Base-by-base conservation (phyloP, 2,329 filamentous ascomycete species). In the Blumeria graminis region DNA sequence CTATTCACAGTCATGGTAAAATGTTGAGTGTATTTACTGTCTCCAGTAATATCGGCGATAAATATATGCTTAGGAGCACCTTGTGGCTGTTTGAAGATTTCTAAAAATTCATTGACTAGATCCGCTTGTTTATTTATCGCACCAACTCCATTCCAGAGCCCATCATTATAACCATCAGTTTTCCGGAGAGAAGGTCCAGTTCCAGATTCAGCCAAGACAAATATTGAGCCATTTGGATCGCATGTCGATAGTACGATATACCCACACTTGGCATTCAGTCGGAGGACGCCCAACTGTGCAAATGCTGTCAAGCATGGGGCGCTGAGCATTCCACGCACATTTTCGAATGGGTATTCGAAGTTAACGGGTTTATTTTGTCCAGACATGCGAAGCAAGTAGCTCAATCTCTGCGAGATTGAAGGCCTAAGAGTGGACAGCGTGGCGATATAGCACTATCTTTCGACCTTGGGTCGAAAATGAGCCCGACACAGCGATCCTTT, bases 261-360 rank as follows among this genome's bases (percentile, higher is more conserved):
- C 38, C 68, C 70, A 11, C 74, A 69, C 57, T 71, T 70, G 28
- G 69, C 69, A 43, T 70, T 67, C 56, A 77, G 65, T 2, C 73
- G 69, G 13, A 76, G 65, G 0, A 73, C 69, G 11, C 70, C 72
- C 14, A 78, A 68, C 62, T 77, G 75, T 1, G 74, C 67, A 59
- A 71, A 69, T 1, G 70, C 69, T 1, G 69, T 69, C 22, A 75
- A 67, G 51, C 67, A 68, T 2, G 71, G 70, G 63, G 71, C 74
- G 52, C 50, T 57, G 22, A 28, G 22, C 2, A 28, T 28, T 28
- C 22, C 22, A 28, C 22, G 22, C 22, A 28, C 22, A 28, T 28
- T 28, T 28, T 28, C 22, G 22, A 28, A 28, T 28, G 22, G 22
- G 22, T 28, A 28, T 28, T 28, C 22, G 22, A 28, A 28, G 22